Evolutionary conservation across 2,329 filamentous ascomycete genomes (phyloP).

Genomic region (Neofusicoccum laricinum): DNA sequence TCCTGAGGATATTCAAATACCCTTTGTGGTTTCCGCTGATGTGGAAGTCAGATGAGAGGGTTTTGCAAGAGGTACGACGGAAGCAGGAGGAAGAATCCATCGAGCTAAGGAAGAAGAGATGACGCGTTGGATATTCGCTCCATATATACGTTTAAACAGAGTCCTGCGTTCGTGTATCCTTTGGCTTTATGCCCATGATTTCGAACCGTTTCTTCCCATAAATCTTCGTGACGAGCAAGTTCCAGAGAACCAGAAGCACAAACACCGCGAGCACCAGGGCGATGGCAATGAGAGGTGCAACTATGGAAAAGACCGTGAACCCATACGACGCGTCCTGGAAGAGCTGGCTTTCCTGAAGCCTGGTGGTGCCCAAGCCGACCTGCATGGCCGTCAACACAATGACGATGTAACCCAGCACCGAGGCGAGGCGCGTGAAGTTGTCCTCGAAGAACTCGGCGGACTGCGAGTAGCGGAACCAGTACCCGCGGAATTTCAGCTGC

Average conservation of each 20-base stretch:
- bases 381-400: constrained; percentile 4
- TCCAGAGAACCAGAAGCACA: not conserved
- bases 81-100: not conserved
- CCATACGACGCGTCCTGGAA: not conserved
- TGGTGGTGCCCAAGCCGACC: not conserved
- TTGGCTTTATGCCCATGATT: not conserved
- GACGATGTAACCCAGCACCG: not conserved
- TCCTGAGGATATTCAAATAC: not conserved
- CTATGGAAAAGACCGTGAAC: not conserved
- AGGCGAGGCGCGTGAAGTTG: not conserved
- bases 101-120: not conserved
- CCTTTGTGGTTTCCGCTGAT: not conserved
- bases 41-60: not conserved
- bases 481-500: not conserved
- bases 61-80: not conserved
- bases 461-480: not conserved
- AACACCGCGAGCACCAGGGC: not conserved
- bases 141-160: too few species aligned
- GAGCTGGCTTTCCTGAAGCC: not conserved
- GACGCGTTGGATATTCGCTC: too few species aligned
- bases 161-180: too few species aligned
- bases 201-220: not conserved
- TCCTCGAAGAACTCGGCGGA: constrained; percentile 1
- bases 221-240: not conserved
- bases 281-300: not conserved